Conservation (phyloP, 2,329 filamentous ascomycete genomes). For the Scortechinia acanthostroma region DNA sequence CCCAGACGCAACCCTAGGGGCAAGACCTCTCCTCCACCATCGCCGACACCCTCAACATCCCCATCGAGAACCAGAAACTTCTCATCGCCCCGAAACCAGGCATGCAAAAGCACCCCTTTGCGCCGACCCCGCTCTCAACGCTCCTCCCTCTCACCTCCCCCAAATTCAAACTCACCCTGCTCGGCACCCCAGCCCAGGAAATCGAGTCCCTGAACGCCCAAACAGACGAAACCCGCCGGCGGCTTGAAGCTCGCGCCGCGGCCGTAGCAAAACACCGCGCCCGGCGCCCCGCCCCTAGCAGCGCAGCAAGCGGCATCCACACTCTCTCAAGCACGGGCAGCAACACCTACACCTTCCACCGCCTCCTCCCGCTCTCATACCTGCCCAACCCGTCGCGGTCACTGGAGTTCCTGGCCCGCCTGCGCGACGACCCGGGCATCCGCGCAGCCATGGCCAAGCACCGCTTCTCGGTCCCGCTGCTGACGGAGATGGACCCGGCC, state of each 20-base stretch:
- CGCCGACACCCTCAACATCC: slow-evolving; percentile 22
- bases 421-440: slow-evolving; percentile 80
- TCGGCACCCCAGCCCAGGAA: slow-evolving; percentile 29
- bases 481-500: slow-evolving; percentile 93
- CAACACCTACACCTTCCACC: slow-evolving; percentile 72
- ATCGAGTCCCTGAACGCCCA: slow-evolving; percentile 27
- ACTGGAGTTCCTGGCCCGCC: slow-evolving; percentile 63
- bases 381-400: slow-evolving; percentile 72
- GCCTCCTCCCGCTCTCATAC: slow-evolving; percentile 67
- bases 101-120: slow-evolving; percentile 32
- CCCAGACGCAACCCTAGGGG: slow-evolving; percentile 39
- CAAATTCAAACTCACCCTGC: slow-evolving; percentile 33
- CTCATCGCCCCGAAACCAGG: slow-evolving; percentile 35
- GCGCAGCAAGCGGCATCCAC: background rate
- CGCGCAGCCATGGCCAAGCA: slow-evolving; percentile 76
- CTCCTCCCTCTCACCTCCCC: slow-evolving; percentile 21
- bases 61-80: slow-evolving; percentile 29
- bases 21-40: slow-evolving; percentile 25
- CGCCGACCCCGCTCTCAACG: slow-evolving; percentile 18
- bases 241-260: background rate
- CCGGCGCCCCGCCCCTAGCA: background rate
- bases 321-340: background rate
- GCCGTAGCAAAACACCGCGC: background rate
- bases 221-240: background rate
- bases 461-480: slow-evolving; percentile 73